phyloP scores from a whole-genome alignment of 2,329 filamentous ascomycete species.

The Metarhizium robertsii region DNA sequence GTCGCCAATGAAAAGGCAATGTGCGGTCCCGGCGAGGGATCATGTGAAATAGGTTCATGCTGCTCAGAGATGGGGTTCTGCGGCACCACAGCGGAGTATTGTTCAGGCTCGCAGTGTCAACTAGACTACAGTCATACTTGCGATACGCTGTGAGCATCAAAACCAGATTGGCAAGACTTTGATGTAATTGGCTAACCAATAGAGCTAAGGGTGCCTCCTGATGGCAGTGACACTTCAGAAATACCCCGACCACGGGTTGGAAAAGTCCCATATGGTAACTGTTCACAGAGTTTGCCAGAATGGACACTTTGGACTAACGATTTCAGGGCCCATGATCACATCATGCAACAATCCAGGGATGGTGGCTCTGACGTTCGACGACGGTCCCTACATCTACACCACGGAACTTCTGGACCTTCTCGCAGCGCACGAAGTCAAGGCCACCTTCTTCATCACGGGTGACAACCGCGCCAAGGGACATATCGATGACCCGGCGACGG shows the following conservation, averaged over 20 bases:
- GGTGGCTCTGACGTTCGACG: constrained; percentile 38
- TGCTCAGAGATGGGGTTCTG: constrained; percentile 29
- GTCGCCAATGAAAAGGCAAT: not conserved
- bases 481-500: constrained; percentile 27
- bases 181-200: not conserved
- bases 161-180: not conserved
- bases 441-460: constrained; percentile 33
- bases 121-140: constrained; percentile 29
- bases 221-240: constrained; percentile 20
- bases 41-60: constrained; percentile 22
- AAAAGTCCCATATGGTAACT: constrained; percentile 26
- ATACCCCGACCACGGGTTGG: constrained; percentile 22
- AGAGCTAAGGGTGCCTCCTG: constrained; percentile 19
- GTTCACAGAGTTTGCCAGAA: not conserved
- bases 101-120: constrained; percentile 28
- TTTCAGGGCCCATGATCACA: constrained; percentile 17
- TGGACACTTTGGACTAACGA: not conserved
- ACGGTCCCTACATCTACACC: constrained; percentile 35
- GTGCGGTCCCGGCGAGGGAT: constrained; percentile 26
- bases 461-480: constrained; percentile 30
- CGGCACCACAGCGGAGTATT: constrained; percentile 24
- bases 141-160: constrained; percentile 28
- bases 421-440: constrained; percentile 20
- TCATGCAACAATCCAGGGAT: constrained; percentile 24
- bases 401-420: constrained; percentile 29